Conservation (phyloP, 176 grass and related monocot genomes). For the Pontederia paniculata region DNA sequence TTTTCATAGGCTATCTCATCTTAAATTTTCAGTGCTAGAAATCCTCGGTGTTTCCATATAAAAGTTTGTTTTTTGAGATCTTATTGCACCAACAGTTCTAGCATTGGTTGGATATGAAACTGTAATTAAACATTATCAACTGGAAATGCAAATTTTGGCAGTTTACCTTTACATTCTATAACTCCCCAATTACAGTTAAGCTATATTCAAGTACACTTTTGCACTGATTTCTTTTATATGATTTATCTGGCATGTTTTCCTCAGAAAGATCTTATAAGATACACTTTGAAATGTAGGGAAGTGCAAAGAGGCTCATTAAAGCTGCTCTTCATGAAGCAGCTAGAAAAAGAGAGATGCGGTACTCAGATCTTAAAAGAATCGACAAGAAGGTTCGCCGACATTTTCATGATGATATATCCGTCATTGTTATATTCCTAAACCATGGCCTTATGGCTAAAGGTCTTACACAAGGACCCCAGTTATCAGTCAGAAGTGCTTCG, state of each 20-base stretch:
- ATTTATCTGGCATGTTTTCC: background rate
- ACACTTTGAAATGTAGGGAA: slow-evolving; percentile 44
- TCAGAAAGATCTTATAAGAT: background rate
- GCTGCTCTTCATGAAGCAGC: slow-evolving; percentile 94
- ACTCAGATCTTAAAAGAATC: slow-evolving; percentile 86
- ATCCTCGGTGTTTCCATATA: no score
- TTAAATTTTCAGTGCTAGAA: no score
- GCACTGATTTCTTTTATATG: background rate
- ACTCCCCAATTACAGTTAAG: no score
- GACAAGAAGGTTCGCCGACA: slow-evolving; percentile 97
- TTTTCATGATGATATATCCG: slow-evolving; percentile 94
- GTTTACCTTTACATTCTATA: no score
- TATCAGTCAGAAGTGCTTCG: slow-evolving; percentile 67
- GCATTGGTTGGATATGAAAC: no score
- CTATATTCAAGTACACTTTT: background rate
- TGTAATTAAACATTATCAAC: no score
- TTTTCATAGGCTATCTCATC: no score
- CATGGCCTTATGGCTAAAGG: slow-evolving; percentile 41
- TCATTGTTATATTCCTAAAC: slow-evolving; percentile 83
- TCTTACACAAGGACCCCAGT: slow-evolving; percentile 24
- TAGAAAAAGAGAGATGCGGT: slow-evolving; percentile 90
- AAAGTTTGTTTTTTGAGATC: no score
- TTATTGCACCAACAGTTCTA: no score
- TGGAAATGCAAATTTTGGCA: no score
- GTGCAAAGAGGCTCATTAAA: slow-evolving; percentile 83